phyloP scores from a whole-genome alignment of 176 grass and related monocot species.

The Triticum urartu region DNA sequence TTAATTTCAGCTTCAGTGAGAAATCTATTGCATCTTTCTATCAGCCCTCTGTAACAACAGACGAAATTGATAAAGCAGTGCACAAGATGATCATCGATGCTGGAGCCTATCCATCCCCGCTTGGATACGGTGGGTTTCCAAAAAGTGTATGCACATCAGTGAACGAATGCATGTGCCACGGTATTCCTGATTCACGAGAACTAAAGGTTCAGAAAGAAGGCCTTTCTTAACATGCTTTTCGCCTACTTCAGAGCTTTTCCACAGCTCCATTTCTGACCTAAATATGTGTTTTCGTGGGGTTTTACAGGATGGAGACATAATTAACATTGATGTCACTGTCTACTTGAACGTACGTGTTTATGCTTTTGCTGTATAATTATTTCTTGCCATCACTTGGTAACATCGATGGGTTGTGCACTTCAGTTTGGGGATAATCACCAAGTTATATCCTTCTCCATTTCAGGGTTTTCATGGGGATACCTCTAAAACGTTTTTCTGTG shows the following conservation, averaged over 20 bases:
- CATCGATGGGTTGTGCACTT: background rate
- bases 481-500: slow-evolving; percentile 94
- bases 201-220: slow-evolving; percentile 57
- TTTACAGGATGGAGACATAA: slow-evolving; percentile 95
- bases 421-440: slow-evolving; percentile 4
- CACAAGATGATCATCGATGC: slow-evolving; percentile 96
- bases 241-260: background rate
- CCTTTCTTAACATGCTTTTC: slow-evolving; percentile 1
- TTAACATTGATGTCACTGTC: slow-evolving; percentile 96
- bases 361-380: background rate
- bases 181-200: slow-evolving; percentile 89
- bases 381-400: background rate
- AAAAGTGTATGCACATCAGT: slow-evolving; percentile 98
- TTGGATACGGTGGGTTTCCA: slow-evolving; percentile 91
- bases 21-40: slow-evolving; percentile 60
- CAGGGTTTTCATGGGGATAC: slow-evolving; percentile 98
- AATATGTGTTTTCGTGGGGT: background rate
- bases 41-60: slow-evolving; percentile 95
- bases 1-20: slow-evolving; percentile 42
- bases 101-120: slow-evolving; percentile 94
- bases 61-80: slow-evolving; percentile 99
- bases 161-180: slow-evolving; percentile 98
- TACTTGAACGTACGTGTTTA: slow-evolving; percentile 80
- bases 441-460: slow-evolving; percentile 18
- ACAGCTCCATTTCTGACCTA: background rate